Evolutionary conservation across 108 stramenopile species (phyloP).

Genomic region (Aurantiochytrium sp.): DNA sequence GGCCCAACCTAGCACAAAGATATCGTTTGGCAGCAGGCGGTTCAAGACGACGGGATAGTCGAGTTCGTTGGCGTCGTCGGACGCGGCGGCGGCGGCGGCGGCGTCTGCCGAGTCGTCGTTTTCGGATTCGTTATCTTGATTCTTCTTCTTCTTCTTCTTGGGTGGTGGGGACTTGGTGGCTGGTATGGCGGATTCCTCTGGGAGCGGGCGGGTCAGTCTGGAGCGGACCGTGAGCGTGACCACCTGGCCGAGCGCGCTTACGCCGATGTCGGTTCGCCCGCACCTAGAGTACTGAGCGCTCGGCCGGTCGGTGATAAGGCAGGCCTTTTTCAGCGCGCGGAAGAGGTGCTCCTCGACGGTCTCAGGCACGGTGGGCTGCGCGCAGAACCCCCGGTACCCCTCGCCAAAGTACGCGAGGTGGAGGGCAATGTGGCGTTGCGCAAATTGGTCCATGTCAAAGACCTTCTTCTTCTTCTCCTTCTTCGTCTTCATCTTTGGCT

Average conservation of each 20-base stretch:
- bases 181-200: neutral
- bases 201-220: neutral
- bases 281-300: slow-evolving; percentile 77
- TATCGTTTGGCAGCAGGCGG: slow-evolving; percentile 76
- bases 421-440: slow-evolving; percentile 75
- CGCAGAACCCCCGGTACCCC: slow-evolving; percentile 71
- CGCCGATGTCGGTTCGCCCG: slow-evolving; percentile 92
- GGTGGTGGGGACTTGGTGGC: slow-evolving; percentile 32
- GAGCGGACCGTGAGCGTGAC: slow-evolving; percentile 76
- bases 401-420: slow-evolving; percentile 82
- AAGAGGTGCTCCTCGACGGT: slow-evolving; percentile 80
- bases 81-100: neutral
- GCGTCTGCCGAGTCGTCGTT: neutral
- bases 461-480: neutral
- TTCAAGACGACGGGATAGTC: slow-evolving; percentile 89
- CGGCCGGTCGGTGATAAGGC: slow-evolving; percentile 53
- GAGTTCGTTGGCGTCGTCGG: slow-evolving; percentile 58
- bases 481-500: neutral
- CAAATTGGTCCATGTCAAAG: slow-evolving; percentile 24
- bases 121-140: neutral
- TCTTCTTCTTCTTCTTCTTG: slow-evolving; percentile 39
- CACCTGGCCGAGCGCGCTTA: slow-evolving; percentile 89
- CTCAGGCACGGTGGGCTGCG: slow-evolving; percentile 62
- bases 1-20: slow-evolving; percentile 89
- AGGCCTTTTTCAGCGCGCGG: slow-evolving; percentile 67